Conservation (phyloP, 2,329 filamentous ascomycete genomes). For the Sporothrix humicola region DNA sequence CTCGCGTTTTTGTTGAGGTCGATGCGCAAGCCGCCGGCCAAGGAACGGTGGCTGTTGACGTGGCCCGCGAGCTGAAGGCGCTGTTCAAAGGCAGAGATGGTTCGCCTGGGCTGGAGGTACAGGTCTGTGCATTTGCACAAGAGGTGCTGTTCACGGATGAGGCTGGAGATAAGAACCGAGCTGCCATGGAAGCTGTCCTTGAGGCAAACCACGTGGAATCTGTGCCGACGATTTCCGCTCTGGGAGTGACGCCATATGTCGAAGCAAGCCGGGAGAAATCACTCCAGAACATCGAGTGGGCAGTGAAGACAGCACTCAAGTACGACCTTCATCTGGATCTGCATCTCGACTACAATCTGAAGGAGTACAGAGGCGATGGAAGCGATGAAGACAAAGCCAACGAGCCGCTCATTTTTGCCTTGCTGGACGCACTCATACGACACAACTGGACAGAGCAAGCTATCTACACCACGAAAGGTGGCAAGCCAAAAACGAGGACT, state of each 20-base stretch:
- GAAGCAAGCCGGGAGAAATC: constrained; percentile 58
- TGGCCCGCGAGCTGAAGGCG: constrained; percentile 62
- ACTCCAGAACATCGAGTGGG: constrained; percentile 66
- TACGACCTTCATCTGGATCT: constrained; percentile 67
- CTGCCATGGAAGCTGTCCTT: constrained; percentile 50
- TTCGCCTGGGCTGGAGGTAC: constrained; percentile 56
- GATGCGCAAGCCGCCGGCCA: constrained; percentile 60
- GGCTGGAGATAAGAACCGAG: constrained; percentile 56
- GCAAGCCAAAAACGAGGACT: constrained; percentile 48
- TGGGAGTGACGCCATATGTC: constrained; percentile 74
- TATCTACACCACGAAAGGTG: constrained; percentile 33
- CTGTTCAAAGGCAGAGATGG: constrained; percentile 52
- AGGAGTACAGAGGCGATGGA: constrained; percentile 42
- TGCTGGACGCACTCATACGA: constrained; percentile 57
- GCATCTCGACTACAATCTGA: constrained; percentile 73
- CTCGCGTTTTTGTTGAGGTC: constrained; percentile 74
- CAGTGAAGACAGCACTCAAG: constrained; percentile 59
- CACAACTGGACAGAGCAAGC: constrained; percentile 54
- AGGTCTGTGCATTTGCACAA: constrained; percentile 74
- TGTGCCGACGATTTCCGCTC: constrained; percentile 54
- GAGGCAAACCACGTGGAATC: constrained; percentile 32
- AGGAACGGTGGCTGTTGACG: constrained; percentile 50
- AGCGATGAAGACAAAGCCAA: not conserved
- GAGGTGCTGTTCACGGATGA: constrained; percentile 67
- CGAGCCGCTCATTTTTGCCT: constrained; percentile 59